Evolutionary conservation across 2,329 filamentous ascomycete genomes (phyloP).

Genomic region (Knufia fluminis): DNA sequence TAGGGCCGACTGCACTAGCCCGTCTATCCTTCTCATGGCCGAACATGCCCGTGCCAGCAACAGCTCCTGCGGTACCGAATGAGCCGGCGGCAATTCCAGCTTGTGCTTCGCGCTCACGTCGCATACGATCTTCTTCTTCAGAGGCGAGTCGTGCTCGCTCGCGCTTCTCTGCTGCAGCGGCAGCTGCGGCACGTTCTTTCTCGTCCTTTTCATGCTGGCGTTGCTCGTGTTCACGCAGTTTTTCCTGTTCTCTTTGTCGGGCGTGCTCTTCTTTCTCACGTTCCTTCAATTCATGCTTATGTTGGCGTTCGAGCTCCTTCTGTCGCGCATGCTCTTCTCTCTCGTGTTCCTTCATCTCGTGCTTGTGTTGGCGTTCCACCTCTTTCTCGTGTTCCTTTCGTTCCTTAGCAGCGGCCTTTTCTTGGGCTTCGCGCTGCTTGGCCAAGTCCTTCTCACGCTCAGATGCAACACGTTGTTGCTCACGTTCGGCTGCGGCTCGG

Average conservation of each 20-base stretch:
- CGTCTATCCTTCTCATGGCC: too few relatives aligned
- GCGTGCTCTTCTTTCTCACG: conserved; percentile 13
- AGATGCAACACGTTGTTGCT: too few relatives aligned
- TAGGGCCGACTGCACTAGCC: too few relatives aligned
- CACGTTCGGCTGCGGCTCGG: conserved; percentile 8
- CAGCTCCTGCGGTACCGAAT: too few relatives aligned
- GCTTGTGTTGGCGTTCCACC: conserved; percentile 13
- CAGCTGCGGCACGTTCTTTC: conserved; percentile 20
- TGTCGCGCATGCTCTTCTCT: conserved; percentile 15
- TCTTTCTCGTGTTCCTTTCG: conserved; percentile 13
- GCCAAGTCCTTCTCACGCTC: conserved; percentile 18
- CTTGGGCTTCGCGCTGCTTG: conserved; percentile 16
- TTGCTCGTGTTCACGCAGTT: conserved; percentile 12
- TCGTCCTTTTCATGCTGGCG: conserved; percentile 7
- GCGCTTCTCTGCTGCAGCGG: conserved; percentile 6
- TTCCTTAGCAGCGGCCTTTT: conserved; percentile 13
- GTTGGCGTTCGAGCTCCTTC: conserved; percentile 12
- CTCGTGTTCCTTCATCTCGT: conserved; percentile 11
- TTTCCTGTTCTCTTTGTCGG: conserved; percentile 10
- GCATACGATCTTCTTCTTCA: conserved; percentile 14
- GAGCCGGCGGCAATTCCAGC: conserved; percentile 6
- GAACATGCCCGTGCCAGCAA: too few relatives aligned
- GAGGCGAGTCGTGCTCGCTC: neutral
- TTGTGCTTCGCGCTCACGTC: conserved; percentile 14
- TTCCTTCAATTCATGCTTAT: conserved; percentile 14